Evolutionary conservation across 1,139 yeast genomes (phyloP), one percentile per base, ranked within the genome.

Genomic region (Lodderomyces margitis): DNA sequence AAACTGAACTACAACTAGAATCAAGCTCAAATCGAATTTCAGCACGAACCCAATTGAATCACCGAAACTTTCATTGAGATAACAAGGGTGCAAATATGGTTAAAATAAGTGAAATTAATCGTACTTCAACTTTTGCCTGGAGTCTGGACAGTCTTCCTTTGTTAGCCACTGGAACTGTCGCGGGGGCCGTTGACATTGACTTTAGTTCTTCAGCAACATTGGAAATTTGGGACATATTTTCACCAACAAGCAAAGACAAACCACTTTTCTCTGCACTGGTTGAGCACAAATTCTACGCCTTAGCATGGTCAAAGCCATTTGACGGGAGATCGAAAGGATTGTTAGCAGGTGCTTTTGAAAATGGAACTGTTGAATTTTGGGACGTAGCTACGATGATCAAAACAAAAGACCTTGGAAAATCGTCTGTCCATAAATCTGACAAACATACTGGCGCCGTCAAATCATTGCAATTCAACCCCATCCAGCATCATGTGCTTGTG

Each of bases 81-180:
- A 15, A 15, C 8, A 8, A 17, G 25, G 24, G 36, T 34, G 11
- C 16, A 25, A 31, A 34, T 11, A 86, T 86, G 95, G 94, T 88
- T 54, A 88, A 87, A 66, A 75, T 92, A 54, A 80, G 81, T 62
- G 96, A 89, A 64, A 82, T 88, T 56, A 75, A 80, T 50, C 78
- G 91, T 53, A 87, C 97, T 14, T 89, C 97, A 38, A 83, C 96
- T 28, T 88, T 92, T 66, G 95, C 98, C 39, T 92, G 98, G 98
- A 87, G 96, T 43, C 80, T 75, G 56, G 87, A 83, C 54, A 66
- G 76, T 40, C 70, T 83, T 46, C 95, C 96, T 20, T 64, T 80
- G 45, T 64, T 91, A 53, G 97, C 88, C 21, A 80, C 96, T 1
- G 98, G 96, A 34, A 85, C 97, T 0, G 87, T 87, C 16, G 92